A percentile compares a stretch with the other conserved stretches of the same genome.
phyloP scores from a whole-genome alignment of 108 stramenopile genomes.

The Phaeodactylum tricornutum region DNA sequence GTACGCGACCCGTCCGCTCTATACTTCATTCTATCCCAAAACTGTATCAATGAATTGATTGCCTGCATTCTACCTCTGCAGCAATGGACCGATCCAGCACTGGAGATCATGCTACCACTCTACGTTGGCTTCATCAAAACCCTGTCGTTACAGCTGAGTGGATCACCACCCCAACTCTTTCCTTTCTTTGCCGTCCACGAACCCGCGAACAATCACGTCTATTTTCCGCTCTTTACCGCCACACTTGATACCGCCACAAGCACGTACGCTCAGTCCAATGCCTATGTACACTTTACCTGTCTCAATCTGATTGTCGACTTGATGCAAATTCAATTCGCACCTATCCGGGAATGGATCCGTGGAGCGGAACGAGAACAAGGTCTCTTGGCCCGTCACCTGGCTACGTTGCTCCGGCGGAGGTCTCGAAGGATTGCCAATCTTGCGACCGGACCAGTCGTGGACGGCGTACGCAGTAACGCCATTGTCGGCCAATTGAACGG shows the following conservation, averaged over 20 bases:
- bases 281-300: constrained; percentile 46
- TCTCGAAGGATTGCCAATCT: constrained; percentile 21
- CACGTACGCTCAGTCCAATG: constrained; percentile 37
- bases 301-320: constrained; percentile 59
- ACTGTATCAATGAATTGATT: constrained; percentile 73
- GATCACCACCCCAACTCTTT: constrained; percentile 33
- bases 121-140: constrained; percentile 65
- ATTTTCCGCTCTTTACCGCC: constrained; percentile 57
- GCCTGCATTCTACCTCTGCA: constrained; percentile 54
- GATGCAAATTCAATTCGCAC: constrained; percentile 33
- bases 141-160: constrained; percentile 45
- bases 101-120: constrained; percentile 61
- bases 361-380: constrained; percentile 12
- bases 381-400: constrained; percentile 25
- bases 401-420: constrained; percentile 23
- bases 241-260: constrained; percentile 50
- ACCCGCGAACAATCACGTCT: constrained; percentile 9
- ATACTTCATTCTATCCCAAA: constrained; percentile 71
- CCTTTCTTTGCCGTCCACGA: constrained; percentile 19
- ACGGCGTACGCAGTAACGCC: constrained; percentile 34
- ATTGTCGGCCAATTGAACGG: constrained; percentile 36
- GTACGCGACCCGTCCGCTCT: constrained; percentile 33
- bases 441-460: constrained; percentile 42
- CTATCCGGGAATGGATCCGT: constrained; percentile 42
- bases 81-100: constrained; percentile 60